Evolutionary conservation across 164 flowering plant species (phyloP), one percentile per base, ranked within the genome.

Genomic region (Chimonanthus salicifolius): DNA sequence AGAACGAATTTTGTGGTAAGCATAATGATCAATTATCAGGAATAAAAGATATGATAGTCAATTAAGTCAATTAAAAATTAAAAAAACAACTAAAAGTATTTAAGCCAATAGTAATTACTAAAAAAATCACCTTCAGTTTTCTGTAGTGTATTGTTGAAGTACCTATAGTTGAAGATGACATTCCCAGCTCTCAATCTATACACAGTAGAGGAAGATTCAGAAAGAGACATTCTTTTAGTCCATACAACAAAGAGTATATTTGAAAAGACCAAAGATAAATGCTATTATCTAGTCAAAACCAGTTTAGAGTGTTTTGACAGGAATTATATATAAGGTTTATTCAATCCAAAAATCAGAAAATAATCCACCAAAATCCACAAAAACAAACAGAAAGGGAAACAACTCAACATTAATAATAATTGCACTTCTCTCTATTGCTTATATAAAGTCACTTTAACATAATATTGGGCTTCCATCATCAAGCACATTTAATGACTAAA

Each of bases 131-230:
- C 99, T 92, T 94, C 99, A 76, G 89, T 91, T 83, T 90, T 92
- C 77, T 84, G 90, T 73, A 88, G 74, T 80, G 76, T 84, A 78
- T 91, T 89, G 82, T 80, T 83, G 50, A 81, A 84, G 78, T 91
- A 94, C 80, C 82, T 86, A 73, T 94, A 94, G 85, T 89, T 94
- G 88, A 92, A 94, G 79, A 94, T 75, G 70, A 92, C 98, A 83
- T 85, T 88, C 71, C 97, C 99, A 65, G 83, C 73, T 71, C 88
- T 85, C 80, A 88, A 83, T 91, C 98, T 94, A 72, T 64, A 79
- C 3, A 68, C 68, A n/a, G 15, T 4, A 48, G 58, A 33, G 62
- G 62, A 69, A 51, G 45, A 21, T 49, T 69, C 21, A 13, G 13
- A 71, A 64, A 48, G 9, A 10, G 5, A 69, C 8, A 43, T 68